These are phyloP conservation scores for Lagenaria siceraria DNA, from an alignment of 306 rosid species.

Conservation along the genomic window DNA sequence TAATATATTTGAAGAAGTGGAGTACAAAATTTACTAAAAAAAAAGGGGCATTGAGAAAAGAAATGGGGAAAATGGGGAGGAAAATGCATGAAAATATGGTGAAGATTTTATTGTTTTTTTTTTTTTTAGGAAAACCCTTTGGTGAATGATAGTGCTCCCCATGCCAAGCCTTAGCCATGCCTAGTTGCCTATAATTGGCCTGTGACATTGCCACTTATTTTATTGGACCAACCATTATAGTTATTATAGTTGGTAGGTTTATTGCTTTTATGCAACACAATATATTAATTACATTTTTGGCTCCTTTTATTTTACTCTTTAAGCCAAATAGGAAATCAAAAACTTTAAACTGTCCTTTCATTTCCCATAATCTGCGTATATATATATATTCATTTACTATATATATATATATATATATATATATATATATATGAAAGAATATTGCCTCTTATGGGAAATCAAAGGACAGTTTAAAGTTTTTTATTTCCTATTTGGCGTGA, in stretches of 20 bases:
- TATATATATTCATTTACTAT: no score
- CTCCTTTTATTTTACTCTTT: not conserved
- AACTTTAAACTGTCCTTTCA: not conserved
- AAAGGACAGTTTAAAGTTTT: not conserved
- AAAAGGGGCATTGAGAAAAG: no score
- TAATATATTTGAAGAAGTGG: no score
- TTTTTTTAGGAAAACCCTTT: not conserved
- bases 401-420: no score
- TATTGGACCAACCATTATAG: conserved; percentile 6
- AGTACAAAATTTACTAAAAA: no score
- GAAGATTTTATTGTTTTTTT: not conserved
- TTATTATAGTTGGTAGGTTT: conserved; percentile 3
- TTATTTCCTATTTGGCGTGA: not conserved
- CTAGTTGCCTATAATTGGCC: conserved; percentile 1
- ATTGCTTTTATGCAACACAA: not conserved
- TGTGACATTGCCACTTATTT: not conserved
- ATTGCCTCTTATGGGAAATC: no score
- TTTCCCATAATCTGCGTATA: no score
- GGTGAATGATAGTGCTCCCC: conserved; percentile 1
- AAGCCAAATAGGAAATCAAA: not conserved
- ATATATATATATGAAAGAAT: no score
- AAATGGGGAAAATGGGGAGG: no score
- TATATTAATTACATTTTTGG: not conserved
- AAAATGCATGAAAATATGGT: not conserved
- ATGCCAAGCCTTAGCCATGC: conserved; percentile 6